Percentiles rank a stretch among this genome's conserved stretches.
Evolutionary conservation across 805 yeast species (phyloP).

Genomic region (Nakazawaea wyomingensis): DNA sequence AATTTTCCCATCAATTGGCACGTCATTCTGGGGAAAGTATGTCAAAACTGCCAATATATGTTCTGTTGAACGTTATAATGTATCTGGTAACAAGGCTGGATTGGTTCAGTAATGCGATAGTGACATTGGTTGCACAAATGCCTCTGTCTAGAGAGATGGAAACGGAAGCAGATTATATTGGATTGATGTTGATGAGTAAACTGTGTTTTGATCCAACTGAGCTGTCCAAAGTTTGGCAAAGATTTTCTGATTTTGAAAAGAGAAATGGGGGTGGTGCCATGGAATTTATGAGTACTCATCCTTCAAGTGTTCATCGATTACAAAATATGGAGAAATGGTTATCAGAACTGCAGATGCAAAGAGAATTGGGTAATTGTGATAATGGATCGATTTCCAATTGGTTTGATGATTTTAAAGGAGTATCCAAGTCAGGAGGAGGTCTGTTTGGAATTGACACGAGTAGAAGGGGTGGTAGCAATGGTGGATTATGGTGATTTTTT

Average conservation of each 20-base stretch:
- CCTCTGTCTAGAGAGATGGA: slow-evolving; percentile 95
- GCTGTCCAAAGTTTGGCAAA: slow-evolving; percentile 73
- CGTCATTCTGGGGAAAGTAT: slow-evolving; percentile 85
- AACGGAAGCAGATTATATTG: slow-evolving; percentile 93
- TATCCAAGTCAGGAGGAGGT: not conserved
- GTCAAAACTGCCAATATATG: slow-evolving; percentile 69
- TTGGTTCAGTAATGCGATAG: slow-evolving; percentile 42
- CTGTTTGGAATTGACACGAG: slow-evolving; percentile 7
- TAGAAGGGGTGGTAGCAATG: slow-evolving; percentile 5
- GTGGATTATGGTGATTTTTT: slow-evolving; percentile 8
- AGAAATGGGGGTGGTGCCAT: slow-evolving; percentile 29
- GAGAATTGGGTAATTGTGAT: slow-evolving; percentile 38
- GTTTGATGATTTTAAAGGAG: slow-evolving; percentile 6
- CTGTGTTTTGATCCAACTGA: slow-evolving; percentile 82
- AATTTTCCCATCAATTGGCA: slow-evolving; percentile 90
- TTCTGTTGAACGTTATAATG: slow-evolving; percentile 44
- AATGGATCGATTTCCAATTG: not conserved
- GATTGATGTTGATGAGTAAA: slow-evolving; percentile 83
- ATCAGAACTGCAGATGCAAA: slow-evolving; percentile 45
- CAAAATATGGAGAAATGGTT: slow-evolving; percentile 64
- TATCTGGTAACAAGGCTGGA: slow-evolving; percentile 60
- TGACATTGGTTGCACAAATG: slow-evolving; percentile 57
- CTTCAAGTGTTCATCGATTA: slow-evolving; percentile 72
- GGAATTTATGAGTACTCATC: slow-evolving; percentile 84
- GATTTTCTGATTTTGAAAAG: slow-evolving; percentile 61